Evolutionary conservation across 208 protist species (phyloP).

Genomic region (Chromosphaera perkinsii): DNA sequence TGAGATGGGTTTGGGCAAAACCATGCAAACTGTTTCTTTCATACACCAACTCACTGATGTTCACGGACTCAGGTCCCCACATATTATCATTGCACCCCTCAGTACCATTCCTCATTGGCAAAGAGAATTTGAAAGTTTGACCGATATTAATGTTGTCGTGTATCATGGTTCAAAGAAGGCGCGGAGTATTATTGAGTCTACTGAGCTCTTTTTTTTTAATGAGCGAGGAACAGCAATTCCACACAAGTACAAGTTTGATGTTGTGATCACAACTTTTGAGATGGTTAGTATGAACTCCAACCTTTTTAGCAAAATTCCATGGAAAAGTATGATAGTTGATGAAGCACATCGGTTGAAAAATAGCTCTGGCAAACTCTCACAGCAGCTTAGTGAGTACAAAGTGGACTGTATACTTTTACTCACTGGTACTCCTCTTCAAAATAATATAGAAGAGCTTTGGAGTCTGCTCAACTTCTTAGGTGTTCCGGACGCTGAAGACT

Average conservation of each 20-base stretch:
- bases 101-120: conserved; percentile 87
- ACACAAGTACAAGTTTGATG: conserved; percentile 69
- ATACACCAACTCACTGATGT: conserved; percentile 75
- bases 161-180: conserved; percentile 73
- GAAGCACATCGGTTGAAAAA: conserved; percentile 90
- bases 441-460: conserved; percentile 89
- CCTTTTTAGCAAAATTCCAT: conserved; percentile 72
- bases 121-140: conserved; percentile 69
- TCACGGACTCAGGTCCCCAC: conserved; percentile 32
- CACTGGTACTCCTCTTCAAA: conserved; percentile 65
- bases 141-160: conserved; percentile 76
- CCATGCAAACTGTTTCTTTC: conserved; percentile 89
- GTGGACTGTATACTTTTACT: conserved; percentile 40
- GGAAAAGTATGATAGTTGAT: conserved; percentile 84
- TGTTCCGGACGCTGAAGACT: too few relatives aligned
- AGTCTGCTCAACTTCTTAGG: conserved; percentile 89
- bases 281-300: conserved; percentile 69
- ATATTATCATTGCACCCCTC: conserved; percentile 83
- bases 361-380: conserved; percentile 28
- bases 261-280: conserved; percentile 90
- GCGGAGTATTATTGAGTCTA: conserved; percentile 49
- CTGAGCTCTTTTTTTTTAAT: conserved; percentile 49
- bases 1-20: conserved; percentile 96
- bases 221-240: neutral
- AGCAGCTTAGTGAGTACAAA: conserved; percentile 29